Evolutionary conservation across 305 asterid species (phyloP).

Genomic region (Andrographis paniculata): DNA sequence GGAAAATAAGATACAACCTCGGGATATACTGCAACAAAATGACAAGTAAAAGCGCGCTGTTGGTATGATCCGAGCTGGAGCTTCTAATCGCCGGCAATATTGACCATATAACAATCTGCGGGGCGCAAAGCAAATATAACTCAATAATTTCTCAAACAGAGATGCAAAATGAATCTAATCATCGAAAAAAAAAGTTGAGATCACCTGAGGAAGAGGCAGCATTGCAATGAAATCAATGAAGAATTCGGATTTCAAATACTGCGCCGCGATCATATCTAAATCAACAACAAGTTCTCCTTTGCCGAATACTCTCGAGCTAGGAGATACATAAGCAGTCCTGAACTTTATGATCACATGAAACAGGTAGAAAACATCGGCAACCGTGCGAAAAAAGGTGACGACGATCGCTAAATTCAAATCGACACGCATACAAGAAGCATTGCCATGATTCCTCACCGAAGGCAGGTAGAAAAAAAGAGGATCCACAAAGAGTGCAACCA

Average conservation of each 20-base stretch:
- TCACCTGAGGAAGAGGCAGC: conserved; percentile 89
- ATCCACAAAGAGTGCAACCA: conserved; percentile 74
- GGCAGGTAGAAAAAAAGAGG: conserved; percentile 88
- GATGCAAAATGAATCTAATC: neutral
- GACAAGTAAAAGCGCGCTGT: conserved; percentile 66
- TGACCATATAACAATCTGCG: conserved; percentile 67
- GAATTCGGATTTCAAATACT: conserved; percentile 45
- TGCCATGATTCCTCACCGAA: neutral
- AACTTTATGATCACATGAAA: neutral
- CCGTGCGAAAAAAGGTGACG: neutral
- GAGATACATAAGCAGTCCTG: conserved; percentile 66
- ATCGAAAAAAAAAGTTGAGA: conserved; percentile 4
- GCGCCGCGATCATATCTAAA: conserved; percentile 45
- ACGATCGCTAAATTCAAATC: neutral
- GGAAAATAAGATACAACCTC: conserved; percentile 64
- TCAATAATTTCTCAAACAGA: neutral
- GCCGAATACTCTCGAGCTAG: conserved; percentile 90
- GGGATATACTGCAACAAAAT: conserved; percentile 80
- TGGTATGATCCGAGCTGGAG: conserved; percentile 70
- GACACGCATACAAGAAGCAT: neutral
- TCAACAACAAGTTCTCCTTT: conserved; percentile 90
- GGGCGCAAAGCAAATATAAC: neutral
- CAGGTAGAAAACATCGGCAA: neutral
- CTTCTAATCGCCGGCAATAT: conserved; percentile 59
- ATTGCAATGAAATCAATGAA: conserved; percentile 62